Conservation (phyloP, 345 rosid species). For the Acer saccharum region DNA sequence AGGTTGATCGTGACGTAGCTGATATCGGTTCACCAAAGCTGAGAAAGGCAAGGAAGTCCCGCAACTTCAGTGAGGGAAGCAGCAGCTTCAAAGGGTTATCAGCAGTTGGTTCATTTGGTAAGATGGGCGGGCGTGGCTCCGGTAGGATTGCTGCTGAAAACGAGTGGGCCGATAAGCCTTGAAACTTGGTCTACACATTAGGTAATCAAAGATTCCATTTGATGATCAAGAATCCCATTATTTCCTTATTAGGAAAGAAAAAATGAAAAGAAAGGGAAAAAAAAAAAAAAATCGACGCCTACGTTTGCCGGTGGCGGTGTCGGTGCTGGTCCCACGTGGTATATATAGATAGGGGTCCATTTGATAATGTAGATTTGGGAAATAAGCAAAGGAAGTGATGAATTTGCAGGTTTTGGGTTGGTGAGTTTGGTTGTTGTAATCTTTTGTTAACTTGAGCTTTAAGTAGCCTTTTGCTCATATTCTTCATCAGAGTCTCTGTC, state of each 20-base stretch:
- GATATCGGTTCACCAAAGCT: slow-evolving; percentile 63
- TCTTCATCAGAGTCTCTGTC: slow-evolving; percentile 15
- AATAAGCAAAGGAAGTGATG: slow-evolving; percentile 33
- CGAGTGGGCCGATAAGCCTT: slow-evolving; percentile 64
- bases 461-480: slow-evolving; percentile 35
- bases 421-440: slow-evolving; percentile 46
- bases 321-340: slow-evolving; percentile 34
- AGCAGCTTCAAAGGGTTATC: slow-evolving; percentile 92
- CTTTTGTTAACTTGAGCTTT: slow-evolving; percentile 39
- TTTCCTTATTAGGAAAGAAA: slow-evolving; percentile 8
- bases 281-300: background rate
- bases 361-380: slow-evolving; percentile 41
- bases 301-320: background rate
- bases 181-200: slow-evolving; percentile 17
- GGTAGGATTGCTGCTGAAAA: slow-evolving; percentile 69
- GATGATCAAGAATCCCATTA: slow-evolving; percentile 26
- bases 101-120: slow-evolving; percentile 62
- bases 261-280: background rate
- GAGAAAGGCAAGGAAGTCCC: slow-evolving; percentile 65
- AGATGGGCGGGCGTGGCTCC: slow-evolving; percentile 69
- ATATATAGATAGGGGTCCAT: slow-evolving; percentile 31
- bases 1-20: slow-evolving; percentile 46
- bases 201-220: slow-evolving; percentile 38
- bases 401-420: slow-evolving; percentile 39
- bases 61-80: slow-evolving; percentile 84